Base-by-base conservation (phyloP, 148 eudicot genomes). In the Suaeda aralocaspica region DNA sequence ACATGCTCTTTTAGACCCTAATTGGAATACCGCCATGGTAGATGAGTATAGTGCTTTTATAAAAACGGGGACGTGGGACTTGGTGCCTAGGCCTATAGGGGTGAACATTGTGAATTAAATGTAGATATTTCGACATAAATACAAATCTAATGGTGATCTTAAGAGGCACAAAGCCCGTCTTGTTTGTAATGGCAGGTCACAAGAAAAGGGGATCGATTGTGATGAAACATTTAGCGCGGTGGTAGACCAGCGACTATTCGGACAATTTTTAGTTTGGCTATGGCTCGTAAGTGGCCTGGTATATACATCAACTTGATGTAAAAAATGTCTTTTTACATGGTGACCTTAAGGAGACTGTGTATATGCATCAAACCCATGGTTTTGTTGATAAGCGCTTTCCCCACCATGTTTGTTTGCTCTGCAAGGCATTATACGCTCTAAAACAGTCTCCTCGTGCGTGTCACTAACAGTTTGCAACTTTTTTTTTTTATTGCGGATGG, bases 1-100 rank as follows among this genome's bases (percentile, higher is more conserved):
- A 31, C 41, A 45, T 2, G 41, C 64, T 1, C 29, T 59, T 30
- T 18, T 4, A 1, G 41, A 59, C 41, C 39, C 16, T 0, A 31
- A 59, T 59, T 59, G 64, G 64, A 59, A 59, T 29, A 21, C 16
- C 19, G 39, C 64, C 42, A 59, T 59, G 64, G n/a, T n/a, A n/a
- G n/a, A n/a, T n/a, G n/a, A n/a, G n/a, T n/a, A n/a, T n/a, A n/a
- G n/a, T n/a, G n/a, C n/a, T n/a, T n/a, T n/a, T 59, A 30, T n/a
- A n/a, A n/a, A n/a, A n/a, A n/a, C n/a, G n/a, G n/a, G n/a, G n/a
- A n/a, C n/a, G n/a, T n/a, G n/a, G n/a, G n/a, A n/a, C n/a, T n/a
- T n/a, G n/a, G n/a, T n/a, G n/a, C n/a, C n/a, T n/a, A n/a, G n/a
- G n/a, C n/a, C n/a, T n/a, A n/a, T n/a, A n/a, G n/a, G n/a, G n/a